Percentiles rank a stretch among this genome's conserved stretches.
Conservation (phyloP, 139 green algal genomes). For the Chlorella vulgaris region DNA sequence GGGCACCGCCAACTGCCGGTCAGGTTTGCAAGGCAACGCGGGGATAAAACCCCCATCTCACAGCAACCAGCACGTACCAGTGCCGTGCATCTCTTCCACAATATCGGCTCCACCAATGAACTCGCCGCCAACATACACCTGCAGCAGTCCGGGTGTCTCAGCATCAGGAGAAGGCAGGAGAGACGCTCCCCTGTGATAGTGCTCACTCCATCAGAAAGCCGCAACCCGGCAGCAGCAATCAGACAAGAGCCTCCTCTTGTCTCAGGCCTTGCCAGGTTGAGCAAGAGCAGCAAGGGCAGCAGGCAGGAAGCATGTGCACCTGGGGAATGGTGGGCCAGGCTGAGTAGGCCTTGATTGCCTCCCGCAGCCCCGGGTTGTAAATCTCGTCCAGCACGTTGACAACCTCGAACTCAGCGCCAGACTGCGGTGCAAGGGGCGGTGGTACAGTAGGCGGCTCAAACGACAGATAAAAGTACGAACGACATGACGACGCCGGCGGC, state of each 20-base stretch:
- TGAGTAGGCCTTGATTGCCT: conserved; percentile 92
- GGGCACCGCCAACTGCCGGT: neutral
- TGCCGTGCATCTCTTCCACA: conserved; percentile 80
- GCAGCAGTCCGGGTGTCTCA: neutral
- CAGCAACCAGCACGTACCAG: conserved; percentile 43
- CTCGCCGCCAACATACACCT: conserved; percentile 64
- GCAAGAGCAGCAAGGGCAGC: no score
- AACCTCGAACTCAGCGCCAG: conserved; percentile 64
- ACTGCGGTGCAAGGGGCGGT: conserved; percentile 33
- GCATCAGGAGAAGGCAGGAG: neutral
- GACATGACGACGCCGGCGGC: no score
- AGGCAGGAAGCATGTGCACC: conserved; percentile 31
- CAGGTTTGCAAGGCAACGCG: neutral
- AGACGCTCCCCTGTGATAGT: no score
- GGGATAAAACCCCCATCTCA: neutral
- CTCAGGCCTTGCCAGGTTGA: no score
- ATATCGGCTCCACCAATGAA: conserved; percentile 96
- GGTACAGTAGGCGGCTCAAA: neutral
- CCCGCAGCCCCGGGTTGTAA: conserved; percentile 85
- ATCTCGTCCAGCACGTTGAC: conserved; percentile 96
- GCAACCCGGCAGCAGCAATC: neutral
- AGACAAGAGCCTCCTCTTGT: no score
- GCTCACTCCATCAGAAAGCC: no score
- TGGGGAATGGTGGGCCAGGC: conserved; percentile 97
- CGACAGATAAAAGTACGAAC: no score